Percentiles rank a stretch among this genome's conserved stretches.
Conservation (phyloP, 306 rosid species). For the Cajanus cajan region DNA sequence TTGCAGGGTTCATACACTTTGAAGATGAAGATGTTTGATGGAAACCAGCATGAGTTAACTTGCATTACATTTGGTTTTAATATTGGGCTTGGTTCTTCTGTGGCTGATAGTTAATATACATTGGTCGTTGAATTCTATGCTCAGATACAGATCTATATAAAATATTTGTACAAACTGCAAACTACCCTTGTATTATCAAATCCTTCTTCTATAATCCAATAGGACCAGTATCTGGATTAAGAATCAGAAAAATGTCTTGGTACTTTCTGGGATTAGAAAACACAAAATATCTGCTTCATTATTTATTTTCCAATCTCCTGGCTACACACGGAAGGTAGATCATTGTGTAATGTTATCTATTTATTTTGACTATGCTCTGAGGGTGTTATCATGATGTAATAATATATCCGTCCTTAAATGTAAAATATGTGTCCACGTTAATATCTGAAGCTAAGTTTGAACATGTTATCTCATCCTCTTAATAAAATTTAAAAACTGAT, state of each 20-base stretch:
- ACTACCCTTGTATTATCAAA: background rate
- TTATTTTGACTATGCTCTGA: background rate
- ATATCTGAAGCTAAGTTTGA: background rate
- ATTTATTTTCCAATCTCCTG: background rate
- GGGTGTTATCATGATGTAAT: background rate
- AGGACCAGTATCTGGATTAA: background rate
- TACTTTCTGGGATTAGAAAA: background rate
- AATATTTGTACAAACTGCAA: constrained; percentile 22
- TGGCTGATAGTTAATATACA: constrained; percentile 60
- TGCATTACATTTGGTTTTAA: constrained; percentile 68
- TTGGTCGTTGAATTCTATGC: constrained; percentile 6
- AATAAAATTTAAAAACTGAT: background rate
- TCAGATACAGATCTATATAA: constrained; percentile 4
- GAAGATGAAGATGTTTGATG: constrained; percentile 69
- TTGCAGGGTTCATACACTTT: constrained; percentile 76
- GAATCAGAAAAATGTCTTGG: constrained; percentile 10
- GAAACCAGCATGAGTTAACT: constrained; percentile 51
- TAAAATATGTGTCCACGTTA: background rate
- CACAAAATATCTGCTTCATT: background rate
- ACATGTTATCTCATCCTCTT: background rate
- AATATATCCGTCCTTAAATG: background rate
- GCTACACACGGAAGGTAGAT: background rate
- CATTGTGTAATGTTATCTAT: background rate
- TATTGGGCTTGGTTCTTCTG: constrained; percentile 62
- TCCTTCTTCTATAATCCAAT: constrained; percentile 18